phyloP scores from a whole-genome alignment of 2,329 filamentous ascomycete species.

The Chaetomium globosum region DNA sequence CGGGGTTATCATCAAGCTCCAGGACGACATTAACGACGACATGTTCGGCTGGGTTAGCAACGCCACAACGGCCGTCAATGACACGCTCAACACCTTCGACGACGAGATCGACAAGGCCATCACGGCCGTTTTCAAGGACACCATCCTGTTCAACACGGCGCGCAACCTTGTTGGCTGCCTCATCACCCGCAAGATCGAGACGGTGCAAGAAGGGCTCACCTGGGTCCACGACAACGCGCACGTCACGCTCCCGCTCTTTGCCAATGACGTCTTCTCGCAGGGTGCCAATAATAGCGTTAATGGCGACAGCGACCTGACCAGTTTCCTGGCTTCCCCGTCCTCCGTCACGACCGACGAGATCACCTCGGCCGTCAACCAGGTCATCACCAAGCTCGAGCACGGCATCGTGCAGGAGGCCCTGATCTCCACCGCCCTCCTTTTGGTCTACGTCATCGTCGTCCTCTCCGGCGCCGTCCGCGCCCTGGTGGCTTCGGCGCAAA shows the following conservation, averaged over 20 bases:
- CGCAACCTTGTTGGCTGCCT: conserved; percentile 81
- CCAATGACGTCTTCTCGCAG: conserved; percentile 79
- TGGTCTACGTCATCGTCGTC: conserved; percentile 77
- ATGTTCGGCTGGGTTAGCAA: conserved; percentile 86
- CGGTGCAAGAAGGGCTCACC: conserved; percentile 83
- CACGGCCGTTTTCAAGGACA: conserved; percentile 77
- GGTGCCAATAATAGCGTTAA: conserved; percentile 67
- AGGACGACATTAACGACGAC: conserved; percentile 75
- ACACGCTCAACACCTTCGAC: conserved; percentile 82
- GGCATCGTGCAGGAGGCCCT: conserved; percentile 76
- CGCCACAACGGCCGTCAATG: conserved; percentile 78
- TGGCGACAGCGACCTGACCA: conserved; percentile 62
- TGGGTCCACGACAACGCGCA: conserved; percentile 90
- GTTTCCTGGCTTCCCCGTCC: conserved; percentile 77
- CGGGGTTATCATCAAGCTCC: conserved; percentile 58
- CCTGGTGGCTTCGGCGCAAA: conserved; percentile 60
- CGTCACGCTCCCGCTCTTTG: conserved; percentile 75
- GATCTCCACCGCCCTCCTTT: conserved; percentile 72
- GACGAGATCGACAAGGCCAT: conserved; percentile 74
- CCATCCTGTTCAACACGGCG: conserved; percentile 76
- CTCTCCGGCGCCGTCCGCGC: conserved; percentile 73
- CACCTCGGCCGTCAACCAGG: conserved; percentile 70
- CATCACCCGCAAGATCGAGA: conserved; percentile 82
- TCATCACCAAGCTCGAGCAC: conserved; percentile 67
- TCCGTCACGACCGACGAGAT: conserved; percentile 78